Conservation (phyloP, 78 protist species). For the Parvularia atlantis region DNA sequence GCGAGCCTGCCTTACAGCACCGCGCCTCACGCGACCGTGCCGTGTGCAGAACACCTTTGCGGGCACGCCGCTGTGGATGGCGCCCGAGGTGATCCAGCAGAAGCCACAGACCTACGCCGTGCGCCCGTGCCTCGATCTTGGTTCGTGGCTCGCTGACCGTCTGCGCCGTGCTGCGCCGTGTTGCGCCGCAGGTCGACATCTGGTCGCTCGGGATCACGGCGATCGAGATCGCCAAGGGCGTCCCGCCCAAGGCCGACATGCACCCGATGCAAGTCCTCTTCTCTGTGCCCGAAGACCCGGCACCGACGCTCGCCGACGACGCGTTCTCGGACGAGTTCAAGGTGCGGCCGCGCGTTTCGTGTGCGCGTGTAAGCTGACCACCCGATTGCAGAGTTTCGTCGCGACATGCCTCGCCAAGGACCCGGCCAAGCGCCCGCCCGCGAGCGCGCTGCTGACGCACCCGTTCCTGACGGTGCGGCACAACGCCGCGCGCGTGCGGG, state of each 20-base stretch:
- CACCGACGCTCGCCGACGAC: constrained; percentile 69
- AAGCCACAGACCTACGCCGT: constrained; percentile 21
- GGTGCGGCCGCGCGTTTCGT: too few species aligned
- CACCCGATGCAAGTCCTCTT: constrained; percentile 88
- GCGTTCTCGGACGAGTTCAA: constrained; percentile 56
- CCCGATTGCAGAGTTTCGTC: constrained; percentile 51
- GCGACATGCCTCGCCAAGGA: constrained; percentile 75
- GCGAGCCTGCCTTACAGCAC: too few species aligned
- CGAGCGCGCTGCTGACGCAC: constrained; percentile 78
- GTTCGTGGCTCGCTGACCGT: background rate
- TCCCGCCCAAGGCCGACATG: constrained; percentile 83
- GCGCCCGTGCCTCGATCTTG: background rate
- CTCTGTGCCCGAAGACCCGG: too few species aligned
- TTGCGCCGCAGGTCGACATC: constrained; percentile 79
- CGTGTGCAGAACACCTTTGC: constrained; percentile 87
- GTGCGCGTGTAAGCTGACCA: background rate
- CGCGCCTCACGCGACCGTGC: too few species aligned
- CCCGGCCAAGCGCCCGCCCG: constrained; percentile 76
- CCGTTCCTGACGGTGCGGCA: constrained; percentile 68
- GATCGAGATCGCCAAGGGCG: constrained; percentile 90
- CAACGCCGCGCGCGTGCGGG: too few species aligned
- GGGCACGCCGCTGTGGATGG: constrained; percentile 95
- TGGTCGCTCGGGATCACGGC: constrained; percentile 98
- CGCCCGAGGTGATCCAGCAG: constrained; percentile 92
- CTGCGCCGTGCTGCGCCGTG: too few species aligned